Conservation (phyloP, 768 basidiomycete species). For the Crepidotus variabilis region DNA sequence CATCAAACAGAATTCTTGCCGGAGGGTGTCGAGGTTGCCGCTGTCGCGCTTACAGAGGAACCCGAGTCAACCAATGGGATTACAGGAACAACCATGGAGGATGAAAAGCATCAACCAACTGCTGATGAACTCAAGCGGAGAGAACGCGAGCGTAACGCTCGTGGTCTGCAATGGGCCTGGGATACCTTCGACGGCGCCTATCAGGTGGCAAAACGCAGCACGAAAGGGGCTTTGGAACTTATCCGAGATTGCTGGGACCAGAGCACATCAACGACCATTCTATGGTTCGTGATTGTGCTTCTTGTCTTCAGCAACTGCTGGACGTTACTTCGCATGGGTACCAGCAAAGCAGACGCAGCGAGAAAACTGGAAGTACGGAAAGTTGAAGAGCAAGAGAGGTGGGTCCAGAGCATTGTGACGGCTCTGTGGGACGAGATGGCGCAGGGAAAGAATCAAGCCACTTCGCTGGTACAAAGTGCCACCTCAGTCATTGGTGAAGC, state of each 20-base stretch:
- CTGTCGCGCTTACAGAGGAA: slow-evolving; percentile 20
- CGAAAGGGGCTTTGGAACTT: slow-evolving; percentile 72
- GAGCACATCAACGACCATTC: slow-evolving; percentile 64
- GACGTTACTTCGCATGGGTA: slow-evolving; percentile 44
- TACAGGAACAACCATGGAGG: slow-evolving; percentile 7
- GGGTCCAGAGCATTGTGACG: slow-evolving; percentile 69
- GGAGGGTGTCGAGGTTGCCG: slow-evolving; percentile 64
- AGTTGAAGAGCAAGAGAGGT: slow-evolving; percentile 68
- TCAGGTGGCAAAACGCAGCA: slow-evolving; percentile 67
- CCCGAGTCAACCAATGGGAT: slow-evolving; percentile 9
- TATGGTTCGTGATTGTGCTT: slow-evolving; percentile 68
- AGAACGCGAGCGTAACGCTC: slow-evolving; percentile 65
- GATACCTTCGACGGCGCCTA: slow-evolving; percentile 80
- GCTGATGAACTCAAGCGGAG: slow-evolving; percentile 49
- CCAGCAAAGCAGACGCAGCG: slow-evolving; percentile 35
- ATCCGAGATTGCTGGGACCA: slow-evolving; percentile 79
- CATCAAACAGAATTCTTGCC: slow-evolving; percentile 90
- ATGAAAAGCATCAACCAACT: slow-evolving; percentile 16
- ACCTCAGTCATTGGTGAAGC: neutral
- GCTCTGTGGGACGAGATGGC: slow-evolving; percentile 72
- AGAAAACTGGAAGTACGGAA: slow-evolving; percentile 47
- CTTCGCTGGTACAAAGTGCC: slow-evolving; percentile 1
- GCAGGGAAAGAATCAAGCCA: slow-evolving; percentile 28
- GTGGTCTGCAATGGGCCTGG: slow-evolving; percentile 83
- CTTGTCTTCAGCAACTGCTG: slow-evolving; percentile 80